phyloP scores from a whole-genome alignment of 2,329 filamentous ascomycete species.

The Endoconidiophora polonica region DNA sequence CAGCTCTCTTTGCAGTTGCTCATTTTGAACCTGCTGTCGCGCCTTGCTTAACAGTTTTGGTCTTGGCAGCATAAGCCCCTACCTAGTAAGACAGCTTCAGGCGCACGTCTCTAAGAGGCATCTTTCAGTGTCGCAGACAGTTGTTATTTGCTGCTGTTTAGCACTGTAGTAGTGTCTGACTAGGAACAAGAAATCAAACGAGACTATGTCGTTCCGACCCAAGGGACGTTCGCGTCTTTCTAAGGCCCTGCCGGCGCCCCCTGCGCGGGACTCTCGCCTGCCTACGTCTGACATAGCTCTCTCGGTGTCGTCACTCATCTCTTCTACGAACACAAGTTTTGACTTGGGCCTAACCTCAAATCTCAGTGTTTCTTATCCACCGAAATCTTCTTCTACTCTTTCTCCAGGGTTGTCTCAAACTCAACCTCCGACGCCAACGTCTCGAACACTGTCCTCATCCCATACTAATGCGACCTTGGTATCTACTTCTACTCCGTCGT shows the following conservation, averaged over 20 bases:
- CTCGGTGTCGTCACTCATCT: conserved; percentile 6
- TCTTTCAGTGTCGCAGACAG: too few species aligned
- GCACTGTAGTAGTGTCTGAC: too few species aligned
- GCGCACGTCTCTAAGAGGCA: too few species aligned
- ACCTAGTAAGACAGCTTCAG: too few species aligned
- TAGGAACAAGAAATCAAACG: neutral
- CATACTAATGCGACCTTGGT: conserved; percentile 1
- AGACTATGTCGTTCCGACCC: conserved; percentile 1
- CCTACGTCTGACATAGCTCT: conserved; percentile 12
- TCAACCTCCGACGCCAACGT: conserved; percentile 1
- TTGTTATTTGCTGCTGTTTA: too few species aligned
- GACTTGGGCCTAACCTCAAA: neutral
- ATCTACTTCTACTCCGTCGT: neutral
- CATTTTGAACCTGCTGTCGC: too few species aligned
- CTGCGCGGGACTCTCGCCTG: conserved; percentile 16
- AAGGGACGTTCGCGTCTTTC: conserved; percentile 37
- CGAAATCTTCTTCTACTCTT: neutral
- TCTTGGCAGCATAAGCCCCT: too few species aligned
- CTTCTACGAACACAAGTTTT: neutral
- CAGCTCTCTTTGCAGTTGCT: too few species aligned
- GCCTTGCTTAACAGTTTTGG: too few species aligned
- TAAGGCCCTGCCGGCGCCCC: conserved; percentile 38
- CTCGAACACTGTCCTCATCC: neutral
- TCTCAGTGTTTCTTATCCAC: neutral
- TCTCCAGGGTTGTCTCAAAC: conserved; percentile 8